These are phyloP conservation scores for Metschnikowia henanensis DNA, from an alignment of 805 yeast genomes.

Conservation along the genomic window DNA sequence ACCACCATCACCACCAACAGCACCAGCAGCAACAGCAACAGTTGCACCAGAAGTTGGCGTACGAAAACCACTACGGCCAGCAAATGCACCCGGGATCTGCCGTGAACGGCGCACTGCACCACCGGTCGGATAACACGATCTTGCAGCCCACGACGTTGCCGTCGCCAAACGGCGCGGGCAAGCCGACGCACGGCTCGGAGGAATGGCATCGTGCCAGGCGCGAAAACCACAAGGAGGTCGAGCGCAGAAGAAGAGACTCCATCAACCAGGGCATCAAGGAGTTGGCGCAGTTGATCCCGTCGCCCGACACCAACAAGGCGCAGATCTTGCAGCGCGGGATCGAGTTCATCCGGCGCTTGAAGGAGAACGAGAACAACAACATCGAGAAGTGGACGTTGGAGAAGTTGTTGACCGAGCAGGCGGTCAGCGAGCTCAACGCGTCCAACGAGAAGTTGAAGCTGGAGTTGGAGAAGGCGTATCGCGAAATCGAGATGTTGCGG, in stretches of 20 bases:
- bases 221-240: conserved; percentile 94
- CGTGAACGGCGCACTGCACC: conserved; percentile 15
- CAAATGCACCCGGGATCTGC: conserved; percentile 18
- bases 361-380: conserved; percentile 85
- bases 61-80: conserved; percentile 20
- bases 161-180: conserved; percentile 27
- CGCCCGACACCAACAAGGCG: conserved; percentile 85
- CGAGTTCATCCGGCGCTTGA: conserved; percentile 84
- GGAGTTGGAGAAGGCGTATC: conserved; percentile 88
- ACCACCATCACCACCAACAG: conserved; percentile 20
- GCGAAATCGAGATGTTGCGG: conserved; percentile 87
- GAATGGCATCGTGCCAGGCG: conserved; percentile 84
- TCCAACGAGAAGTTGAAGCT: conserved; percentile 85
- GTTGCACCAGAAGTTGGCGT: conserved; percentile 20
- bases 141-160: conserved; percentile 39
- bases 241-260: conserved; percentile 85
- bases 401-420: conserved; percentile 88
- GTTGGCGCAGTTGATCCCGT: conserved; percentile 75
- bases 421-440: conserved; percentile 78
- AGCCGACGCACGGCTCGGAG: conserved; percentile 72
- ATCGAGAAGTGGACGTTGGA: conserved; percentile 96
- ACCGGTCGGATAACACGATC: conserved; percentile 19
- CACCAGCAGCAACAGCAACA: conserved; percentile 21
- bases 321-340: conserved; percentile 86
- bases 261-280: conserved; percentile 86